A percentile compares a stretch with the other conserved stretches of the same genome.
These are phyloP conservation scores for Suillus plorans DNA, from an alignment of 768 basidiomycete genomes.

Conservation along the genomic window DNA sequence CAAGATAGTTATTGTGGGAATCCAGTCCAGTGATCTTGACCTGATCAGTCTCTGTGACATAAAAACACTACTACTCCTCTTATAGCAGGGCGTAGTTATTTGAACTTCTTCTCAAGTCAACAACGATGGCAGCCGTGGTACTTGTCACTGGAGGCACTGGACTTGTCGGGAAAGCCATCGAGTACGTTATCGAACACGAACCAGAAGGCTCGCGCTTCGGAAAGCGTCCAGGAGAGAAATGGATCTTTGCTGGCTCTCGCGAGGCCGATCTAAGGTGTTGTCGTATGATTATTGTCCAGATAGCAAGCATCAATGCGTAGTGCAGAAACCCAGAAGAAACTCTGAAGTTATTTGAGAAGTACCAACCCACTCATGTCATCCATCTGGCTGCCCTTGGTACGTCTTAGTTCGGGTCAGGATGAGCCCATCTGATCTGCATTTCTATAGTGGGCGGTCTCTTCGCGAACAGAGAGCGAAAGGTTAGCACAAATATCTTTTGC, in stretches of 20 bases:
- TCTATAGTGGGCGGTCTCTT: constrained; percentile 86
- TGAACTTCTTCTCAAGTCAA: neutral
- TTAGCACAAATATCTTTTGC: constrained; percentile 24
- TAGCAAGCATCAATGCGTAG: neutral
- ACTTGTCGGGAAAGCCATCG: constrained; percentile 83
- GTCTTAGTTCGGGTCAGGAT: constrained; percentile 19
- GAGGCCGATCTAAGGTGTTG: constrained; percentile 83
- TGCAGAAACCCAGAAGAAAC: constrained; percentile 70
- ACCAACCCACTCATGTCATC: constrained; percentile 95
- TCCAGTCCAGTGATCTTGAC: neutral
- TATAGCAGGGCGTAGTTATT: neutral
- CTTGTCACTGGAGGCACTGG: constrained; percentile 87
- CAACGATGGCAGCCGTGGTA: constrained; percentile 44
- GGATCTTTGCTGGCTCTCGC: constrained; percentile 78
- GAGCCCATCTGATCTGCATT: constrained; percentile 10
- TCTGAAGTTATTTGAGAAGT: constrained; percentile 76
- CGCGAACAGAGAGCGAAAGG: constrained; percentile 95
- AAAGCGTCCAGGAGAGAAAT: constrained; percentile 70
- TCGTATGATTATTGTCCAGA: neutral
- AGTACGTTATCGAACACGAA: constrained; percentile 76
- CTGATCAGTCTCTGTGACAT: constrained; percentile 3
- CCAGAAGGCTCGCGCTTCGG: constrained; percentile 79
- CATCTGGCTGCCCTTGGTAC: constrained; percentile 93
- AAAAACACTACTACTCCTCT: neutral
- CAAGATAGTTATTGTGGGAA: constrained; percentile 19